Conservation (phyloP, 495 filamentous ascomycete species). For the Neurospora pannonica region DNA sequence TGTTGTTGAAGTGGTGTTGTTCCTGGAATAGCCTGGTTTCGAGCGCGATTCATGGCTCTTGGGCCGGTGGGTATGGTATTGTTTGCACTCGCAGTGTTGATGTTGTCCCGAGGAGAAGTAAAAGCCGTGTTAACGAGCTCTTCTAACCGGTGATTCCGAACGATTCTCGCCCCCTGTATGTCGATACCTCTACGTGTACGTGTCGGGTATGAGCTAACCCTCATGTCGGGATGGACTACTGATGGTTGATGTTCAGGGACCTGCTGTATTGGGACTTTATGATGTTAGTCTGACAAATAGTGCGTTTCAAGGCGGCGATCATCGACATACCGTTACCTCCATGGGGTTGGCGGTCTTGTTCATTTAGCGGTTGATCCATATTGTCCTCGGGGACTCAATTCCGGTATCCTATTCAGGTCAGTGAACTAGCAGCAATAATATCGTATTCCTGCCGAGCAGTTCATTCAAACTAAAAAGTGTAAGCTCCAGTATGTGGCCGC, state of each 20-base stretch:
- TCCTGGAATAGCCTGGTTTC: background rate
- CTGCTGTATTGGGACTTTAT: background rate
- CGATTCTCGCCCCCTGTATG: background rate
- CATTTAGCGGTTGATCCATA: background rate
- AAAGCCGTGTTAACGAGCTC: background rate
- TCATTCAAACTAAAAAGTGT: background rate
- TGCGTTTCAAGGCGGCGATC: background rate
- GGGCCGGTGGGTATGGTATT: background rate
- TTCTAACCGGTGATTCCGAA: background rate
- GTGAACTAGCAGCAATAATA: background rate
- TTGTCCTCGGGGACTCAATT: background rate
- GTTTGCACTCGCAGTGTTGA: background rate
- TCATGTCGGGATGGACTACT: background rate
- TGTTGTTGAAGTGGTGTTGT: background rate
- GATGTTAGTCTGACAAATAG: background rate
- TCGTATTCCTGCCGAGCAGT: background rate
- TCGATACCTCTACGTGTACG: no score
- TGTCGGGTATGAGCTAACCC: background rate
- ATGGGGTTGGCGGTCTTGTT: background rate
- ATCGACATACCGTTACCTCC: background rate
- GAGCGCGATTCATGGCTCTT: background rate
- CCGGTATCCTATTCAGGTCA: background rate
- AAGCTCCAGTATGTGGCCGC: background rate
- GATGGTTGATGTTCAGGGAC: background rate
- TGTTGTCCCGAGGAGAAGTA: background rate